Evolutionary conservation across 306 rosid species (phyloP), one percentile per base, ranked within the genome.

Genomic region (Glycine soja): DNA sequence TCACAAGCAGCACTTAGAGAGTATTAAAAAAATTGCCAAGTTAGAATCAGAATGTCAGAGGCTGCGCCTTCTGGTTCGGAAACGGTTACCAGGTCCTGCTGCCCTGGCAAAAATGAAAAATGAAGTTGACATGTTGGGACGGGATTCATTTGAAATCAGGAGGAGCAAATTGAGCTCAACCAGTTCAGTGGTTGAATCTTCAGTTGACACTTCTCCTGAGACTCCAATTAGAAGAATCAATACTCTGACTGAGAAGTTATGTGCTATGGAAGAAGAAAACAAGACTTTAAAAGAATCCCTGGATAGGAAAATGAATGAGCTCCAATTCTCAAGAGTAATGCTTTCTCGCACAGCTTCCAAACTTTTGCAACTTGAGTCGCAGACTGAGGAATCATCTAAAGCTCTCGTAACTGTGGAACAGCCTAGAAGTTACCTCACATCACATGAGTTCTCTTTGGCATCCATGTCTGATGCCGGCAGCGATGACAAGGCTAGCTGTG

Each of bases 11-110:
- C 92, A 92, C 56, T 84, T 94, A 77, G 97, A 89, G 80, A 88
- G 89, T 66, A 83, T 86, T 70, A 92, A 91, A 83, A 91, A 88
- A 81, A 88, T 94, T 79, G 91, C 93, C 10, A 91, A 89, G 85
- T 86, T 94, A 75, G 98, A 94, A 80, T 92, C 97, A 15, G 98
- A 94, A 88, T 94, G 98, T 87, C 98, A 92, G 89, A 85, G 97
- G 83, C 79, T 94, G 87, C 92, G 97, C 5, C 78, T 94, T 65
- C 90, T 94, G 64, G 93, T 94, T 53, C 88, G 90, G 70, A 94
- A 94, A 85, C 87, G 97, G 74, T 82, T 94, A 76, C 98, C 98
- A 52, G 94, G 98, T 83, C 98, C 97, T 77, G 98, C 94, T 78
- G 90, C 98, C 75, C 71, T 94, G 62, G 88, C 85, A 15, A 94